Conservation (phyloP, 2,329 filamentous ascomycete genomes). For the Phialemoniopsis sp. region DNA sequence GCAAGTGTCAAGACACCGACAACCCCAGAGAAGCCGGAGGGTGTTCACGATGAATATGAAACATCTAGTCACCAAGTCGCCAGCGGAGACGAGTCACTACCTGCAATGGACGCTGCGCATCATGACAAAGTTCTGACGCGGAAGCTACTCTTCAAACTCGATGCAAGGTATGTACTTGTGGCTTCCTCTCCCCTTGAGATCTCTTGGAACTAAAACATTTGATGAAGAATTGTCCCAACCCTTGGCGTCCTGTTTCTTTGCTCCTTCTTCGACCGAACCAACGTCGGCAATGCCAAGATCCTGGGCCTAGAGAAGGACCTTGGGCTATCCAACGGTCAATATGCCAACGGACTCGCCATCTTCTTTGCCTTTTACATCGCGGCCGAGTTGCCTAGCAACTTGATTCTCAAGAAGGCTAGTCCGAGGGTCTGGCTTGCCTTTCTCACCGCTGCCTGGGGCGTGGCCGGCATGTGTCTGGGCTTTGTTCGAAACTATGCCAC, state of each 20-base stretch:
- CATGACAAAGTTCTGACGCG: constrained; percentile 24
- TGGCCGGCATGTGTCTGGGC: constrained; percentile 52
- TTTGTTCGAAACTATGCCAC: constrained; percentile 48
- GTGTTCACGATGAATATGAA: too few species aligned
- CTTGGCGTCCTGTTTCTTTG: constrained; percentile 61
- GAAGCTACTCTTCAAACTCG: constrained; percentile 47
- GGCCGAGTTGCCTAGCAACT: constrained; percentile 60
- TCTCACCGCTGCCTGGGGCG: constrained; percentile 53
- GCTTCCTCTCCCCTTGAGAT: not conserved
- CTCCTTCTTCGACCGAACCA: constrained; percentile 63
- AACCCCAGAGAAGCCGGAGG: too few species aligned
- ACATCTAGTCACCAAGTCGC: too few species aligned
- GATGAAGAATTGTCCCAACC: constrained; percentile 52
- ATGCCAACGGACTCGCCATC: constrained; percentile 58
- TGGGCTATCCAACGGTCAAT: constrained; percentile 55
- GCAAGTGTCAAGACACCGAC: too few species aligned
- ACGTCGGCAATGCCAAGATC: constrained; percentile 68
- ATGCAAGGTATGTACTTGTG: constrained; percentile 35
- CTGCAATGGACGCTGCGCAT: not conserved
- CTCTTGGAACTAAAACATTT: constrained; percentile 4
- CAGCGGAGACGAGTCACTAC: too few species aligned
- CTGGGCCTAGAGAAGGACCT: constrained; percentile 57
- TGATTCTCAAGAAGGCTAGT: constrained; percentile 57
- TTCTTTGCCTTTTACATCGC: constrained; percentile 63
- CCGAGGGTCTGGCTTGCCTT: constrained; percentile 57